Evolutionary conservation across 768 basidiomycete genomes (phyloP).

Genomic region (Calocybe gangraenosa): DNA sequence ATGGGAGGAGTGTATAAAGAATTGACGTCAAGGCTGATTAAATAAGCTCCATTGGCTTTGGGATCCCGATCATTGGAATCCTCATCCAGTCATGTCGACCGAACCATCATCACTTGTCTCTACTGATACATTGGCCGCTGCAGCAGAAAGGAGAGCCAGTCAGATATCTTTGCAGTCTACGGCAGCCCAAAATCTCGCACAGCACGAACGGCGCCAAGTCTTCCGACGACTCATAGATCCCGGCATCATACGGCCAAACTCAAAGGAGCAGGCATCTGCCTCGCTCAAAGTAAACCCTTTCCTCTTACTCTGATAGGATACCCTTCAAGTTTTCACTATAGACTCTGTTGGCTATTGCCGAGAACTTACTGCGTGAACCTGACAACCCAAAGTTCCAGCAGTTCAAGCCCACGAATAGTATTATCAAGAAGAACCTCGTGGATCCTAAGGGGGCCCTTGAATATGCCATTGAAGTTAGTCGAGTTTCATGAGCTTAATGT

Average conservation of each 20-base stretch:
- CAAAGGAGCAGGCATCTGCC: conserved; percentile 52
- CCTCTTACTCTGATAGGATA: conserved; percentile 14
- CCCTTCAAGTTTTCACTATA: conserved; percentile 25
- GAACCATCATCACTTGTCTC: conserved; percentile 19
- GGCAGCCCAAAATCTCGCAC: conserved; percentile 36
- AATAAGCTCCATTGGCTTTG: too few species aligned
- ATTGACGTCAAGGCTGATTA: too few species aligned
- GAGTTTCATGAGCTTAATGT: neutral
- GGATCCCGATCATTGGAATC: too few species aligned
- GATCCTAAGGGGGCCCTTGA: conserved; percentile 75
- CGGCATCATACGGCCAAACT: conserved; percentile 70
- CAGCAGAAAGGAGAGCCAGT: conserved; percentile 39
- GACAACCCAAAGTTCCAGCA: conserved; percentile 66
- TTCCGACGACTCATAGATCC: conserved; percentile 79
- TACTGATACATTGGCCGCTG: conserved; percentile 36
- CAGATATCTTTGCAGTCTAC: conserved; percentile 29
- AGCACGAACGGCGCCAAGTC: conserved; percentile 64
- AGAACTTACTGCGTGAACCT: conserved; percentile 72
- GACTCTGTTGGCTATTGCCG: conserved; percentile 65
- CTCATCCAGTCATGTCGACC: conserved; percentile 8
- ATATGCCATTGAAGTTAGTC: conserved; percentile 71
- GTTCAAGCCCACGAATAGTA: conserved; percentile 73
- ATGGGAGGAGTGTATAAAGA: too few species aligned
- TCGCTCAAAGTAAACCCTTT: conserved; percentile 55
- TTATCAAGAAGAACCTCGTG: conserved; percentile 63